Conservation (phyloP, 73 alveolate genomes). For the Blepharisma japonicum region DNA sequence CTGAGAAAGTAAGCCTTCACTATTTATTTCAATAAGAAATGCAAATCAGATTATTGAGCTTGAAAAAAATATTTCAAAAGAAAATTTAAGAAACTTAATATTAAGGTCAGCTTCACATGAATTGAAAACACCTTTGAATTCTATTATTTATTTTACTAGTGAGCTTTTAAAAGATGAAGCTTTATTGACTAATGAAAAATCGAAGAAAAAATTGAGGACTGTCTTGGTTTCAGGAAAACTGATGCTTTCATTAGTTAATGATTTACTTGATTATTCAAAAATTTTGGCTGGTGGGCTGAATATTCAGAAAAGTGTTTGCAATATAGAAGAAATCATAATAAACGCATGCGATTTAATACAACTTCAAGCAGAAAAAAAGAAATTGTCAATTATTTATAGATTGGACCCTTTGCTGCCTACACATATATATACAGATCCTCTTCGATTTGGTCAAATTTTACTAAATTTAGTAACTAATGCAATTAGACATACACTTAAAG, state of each 20-base stretch:
- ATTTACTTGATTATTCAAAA: slow-evolving; percentile 19
- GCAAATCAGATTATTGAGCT: neutral
- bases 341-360: neutral
- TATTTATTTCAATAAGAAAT: neutral
- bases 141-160: neutral
- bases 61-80: neutral
- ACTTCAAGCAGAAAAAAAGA: neutral
- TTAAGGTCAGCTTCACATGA: slow-evolving; percentile 17
- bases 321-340: neutral
- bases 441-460: neutral
- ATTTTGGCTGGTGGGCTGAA: slow-evolving; percentile 13
- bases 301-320: neutral
- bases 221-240: neutral
- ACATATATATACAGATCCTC: neutral
- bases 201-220: neutral
- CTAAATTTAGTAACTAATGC: slow-evolving; percentile 16
- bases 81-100: neutral
- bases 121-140: slow-evolving; percentile 13
- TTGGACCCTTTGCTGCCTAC: slow-evolving; percentile 3
- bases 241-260: slow-evolving; percentile 3
- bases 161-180: neutral
- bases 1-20: no score
- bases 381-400: neutral
- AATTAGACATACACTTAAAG: neutral
- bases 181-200: neutral